A percentile compares a stretch with the other conserved stretches of the same genome.
These are phyloP conservation scores for Grosmannia serpens DNA, from an alignment of 2,329 filamentous ascomycete species.

Conservation along the genomic window DNA sequence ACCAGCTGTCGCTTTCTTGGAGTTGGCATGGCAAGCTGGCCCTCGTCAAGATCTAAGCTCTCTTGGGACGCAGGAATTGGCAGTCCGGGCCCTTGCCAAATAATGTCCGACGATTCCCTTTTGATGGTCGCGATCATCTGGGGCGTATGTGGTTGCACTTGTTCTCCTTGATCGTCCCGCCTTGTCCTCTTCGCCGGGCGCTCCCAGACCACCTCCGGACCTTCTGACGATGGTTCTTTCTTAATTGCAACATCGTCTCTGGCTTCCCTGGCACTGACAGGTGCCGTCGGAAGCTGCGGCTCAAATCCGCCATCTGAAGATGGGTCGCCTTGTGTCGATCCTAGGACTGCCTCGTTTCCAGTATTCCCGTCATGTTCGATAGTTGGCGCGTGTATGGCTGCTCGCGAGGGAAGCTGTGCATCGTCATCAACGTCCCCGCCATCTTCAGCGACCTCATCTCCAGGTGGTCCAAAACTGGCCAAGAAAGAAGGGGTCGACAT, in stretches of 20 bases:
- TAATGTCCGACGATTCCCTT: neutral
- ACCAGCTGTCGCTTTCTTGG: conserved; percentile 24
- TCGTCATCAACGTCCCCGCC: neutral
- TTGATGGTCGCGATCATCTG: neutral
- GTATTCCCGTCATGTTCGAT: neutral
- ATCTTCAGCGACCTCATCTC: neutral
- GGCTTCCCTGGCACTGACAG: neutral
- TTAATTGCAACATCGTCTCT: conserved; percentile 24
- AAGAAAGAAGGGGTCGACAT: neutral
- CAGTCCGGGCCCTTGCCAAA: neutral
- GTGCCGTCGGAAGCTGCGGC: neutral
- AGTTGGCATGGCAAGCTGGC: conserved; percentile 29
- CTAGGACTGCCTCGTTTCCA: neutral
- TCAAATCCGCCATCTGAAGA: neutral
- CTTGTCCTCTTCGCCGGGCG: conserved; percentile 37
- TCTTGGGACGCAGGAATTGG: conserved; percentile 27
- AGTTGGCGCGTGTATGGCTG: neutral
- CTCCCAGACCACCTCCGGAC: conserved; percentile 38
- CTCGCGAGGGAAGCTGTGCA: neutral
- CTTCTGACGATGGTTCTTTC: conserved; percentile 42
- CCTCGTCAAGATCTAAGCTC: conserved; percentile 49
- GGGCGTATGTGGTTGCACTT: neutral
- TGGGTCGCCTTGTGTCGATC: conserved; percentile 10
- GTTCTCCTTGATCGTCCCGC: conserved; percentile 14
- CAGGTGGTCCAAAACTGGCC: neutral